phyloP scores from a whole-genome alignment of 2,329 filamentous ascomycete genomes.

The Colletotrichum sp. region DNA sequence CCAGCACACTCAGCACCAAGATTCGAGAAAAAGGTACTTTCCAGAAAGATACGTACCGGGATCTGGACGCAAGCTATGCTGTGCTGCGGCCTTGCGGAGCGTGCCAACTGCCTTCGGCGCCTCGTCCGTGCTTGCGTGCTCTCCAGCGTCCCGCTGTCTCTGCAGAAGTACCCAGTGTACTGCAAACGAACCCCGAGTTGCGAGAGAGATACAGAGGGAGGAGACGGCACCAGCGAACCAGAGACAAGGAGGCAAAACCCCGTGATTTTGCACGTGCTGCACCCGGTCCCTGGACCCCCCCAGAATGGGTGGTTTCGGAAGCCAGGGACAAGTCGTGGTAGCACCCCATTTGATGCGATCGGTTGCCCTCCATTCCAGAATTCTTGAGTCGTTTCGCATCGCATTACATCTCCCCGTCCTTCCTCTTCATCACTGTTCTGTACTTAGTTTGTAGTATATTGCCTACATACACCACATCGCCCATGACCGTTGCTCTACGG shows the following conservation, averaged over 20 bases:
- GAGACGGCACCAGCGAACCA: not conserved
- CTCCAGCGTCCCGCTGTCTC: not conserved
- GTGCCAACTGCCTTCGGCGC: not conserved
- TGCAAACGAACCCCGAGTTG: slow-evolving; percentile 6
- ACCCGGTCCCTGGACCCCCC: slow-evolving; percentile 2
- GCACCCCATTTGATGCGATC: slow-evolving; percentile 22
- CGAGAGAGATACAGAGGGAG: not conserved
- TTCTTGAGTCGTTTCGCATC: slow-evolving; percentile 17
- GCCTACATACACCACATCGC: not conserved
- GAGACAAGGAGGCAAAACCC: not conserved
- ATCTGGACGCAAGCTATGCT: not conserved
- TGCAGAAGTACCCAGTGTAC: not conserved
- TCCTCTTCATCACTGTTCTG: slow-evolving; percentile 12
- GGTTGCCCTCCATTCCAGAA: slow-evolving; percentile 20
- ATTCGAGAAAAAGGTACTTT: not conserved
- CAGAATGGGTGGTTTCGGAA: slow-evolving; percentile 19
- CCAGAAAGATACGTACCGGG: not conserved
- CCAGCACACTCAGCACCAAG: not conserved
- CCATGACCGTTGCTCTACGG: not conserved
- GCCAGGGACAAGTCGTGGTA: slow-evolving; percentile 18
- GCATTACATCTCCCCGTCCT: slow-evolving; percentile 7
- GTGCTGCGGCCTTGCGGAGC: not conserved
- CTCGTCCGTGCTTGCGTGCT: not conserved
- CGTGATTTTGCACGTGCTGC: slow-evolving; percentile 17
- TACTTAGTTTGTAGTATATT: slow-evolving; percentile 7